These are phyloP conservation scores for Plantago rigida DNA, from an alignment of 305 asterid species.

Conservation along the genomic window DNA sequence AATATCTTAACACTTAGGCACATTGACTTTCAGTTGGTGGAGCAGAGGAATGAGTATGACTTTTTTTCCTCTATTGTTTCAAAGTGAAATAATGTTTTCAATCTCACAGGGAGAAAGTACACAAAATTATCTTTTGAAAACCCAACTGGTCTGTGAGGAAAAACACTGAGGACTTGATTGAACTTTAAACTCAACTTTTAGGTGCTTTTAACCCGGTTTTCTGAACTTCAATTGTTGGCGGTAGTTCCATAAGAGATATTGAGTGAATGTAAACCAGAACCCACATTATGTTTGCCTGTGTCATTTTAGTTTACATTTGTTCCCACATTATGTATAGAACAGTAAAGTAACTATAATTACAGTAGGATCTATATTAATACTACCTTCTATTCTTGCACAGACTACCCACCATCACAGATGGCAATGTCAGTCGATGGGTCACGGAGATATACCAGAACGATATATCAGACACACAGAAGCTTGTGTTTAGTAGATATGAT, in stretches of 20 bases:
- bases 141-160: too few relatives aligned
- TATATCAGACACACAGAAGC: constrained; percentile 43
- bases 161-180: too few relatives aligned
- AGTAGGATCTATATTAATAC: constrained; percentile 13
- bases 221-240: too few relatives aligned
- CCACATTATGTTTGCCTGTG: not conserved
- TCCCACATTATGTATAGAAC: not conserved
- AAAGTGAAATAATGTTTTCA: too few relatives aligned
- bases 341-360: not conserved
- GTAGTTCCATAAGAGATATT: not conserved
- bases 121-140: too few relatives aligned
- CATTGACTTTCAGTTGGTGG: too few relatives aligned
- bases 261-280: constrained; percentile 1
- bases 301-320: not conserved
- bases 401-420: constrained; percentile 52
- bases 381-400: constrained; percentile 33
- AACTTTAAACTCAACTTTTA: too few relatives aligned
- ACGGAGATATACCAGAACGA: constrained; percentile 73
- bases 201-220: too few relatives aligned
- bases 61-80: too few relatives aligned
- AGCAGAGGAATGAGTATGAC: too few relatives aligned
- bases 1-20: too few relatives aligned
- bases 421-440: constrained; percentile 39
- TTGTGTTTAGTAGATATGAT: constrained; percentile 48
- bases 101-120: too few relatives aligned